Conservation (phyloP, 805 yeast genomes). For the Sugiyamaella smithiae region DNA sequence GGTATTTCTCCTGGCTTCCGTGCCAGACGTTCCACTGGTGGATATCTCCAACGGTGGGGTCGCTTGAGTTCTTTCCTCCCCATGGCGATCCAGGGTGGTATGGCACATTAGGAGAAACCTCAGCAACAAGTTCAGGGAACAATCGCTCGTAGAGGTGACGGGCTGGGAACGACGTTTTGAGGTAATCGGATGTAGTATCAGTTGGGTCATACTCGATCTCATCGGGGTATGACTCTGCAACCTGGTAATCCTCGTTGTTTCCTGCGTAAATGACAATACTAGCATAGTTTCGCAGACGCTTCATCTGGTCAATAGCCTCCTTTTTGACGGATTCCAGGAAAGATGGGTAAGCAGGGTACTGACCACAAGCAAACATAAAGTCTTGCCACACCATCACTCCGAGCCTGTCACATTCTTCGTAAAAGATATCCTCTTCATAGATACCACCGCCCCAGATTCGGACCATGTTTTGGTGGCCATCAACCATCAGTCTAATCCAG, state of each 20-base stretch:
- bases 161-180: constrained; percentile 40
- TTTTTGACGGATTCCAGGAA: constrained; percentile 37
- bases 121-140: constrained; percentile 38
- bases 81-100: constrained; percentile 52
- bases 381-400: constrained; percentile 55
- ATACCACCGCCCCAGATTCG: constrained; percentile 53
- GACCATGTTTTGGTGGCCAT: constrained; percentile 45
- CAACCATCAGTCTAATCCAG: constrained; percentile 37
- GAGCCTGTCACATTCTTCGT: constrained; percentile 42
- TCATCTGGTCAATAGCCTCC: constrained; percentile 42
- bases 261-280: constrained; percentile 44
- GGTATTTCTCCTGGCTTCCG: constrained; percentile 49
- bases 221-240: constrained; percentile 37
- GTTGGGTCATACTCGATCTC: constrained; percentile 33
- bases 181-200: constrained; percentile 20
- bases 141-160: constrained; percentile 41
- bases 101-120: constrained; percentile 31
- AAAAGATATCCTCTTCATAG: constrained; percentile 44
- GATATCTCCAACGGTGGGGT: constrained; percentile 46
- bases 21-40: constrained; percentile 63
- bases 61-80: constrained; percentile 41
- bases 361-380: constrained; percentile 58
- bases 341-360: constrained; percentile 44
- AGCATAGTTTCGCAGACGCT: constrained; percentile 42
- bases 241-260: constrained; percentile 48